Percentiles rank a stretch among this genome's conserved stretches.
phyloP scores from a whole-genome alignment of 2,329 filamentous ascomycete genomes.

The Hirsutella rhossiliensis region DNA sequence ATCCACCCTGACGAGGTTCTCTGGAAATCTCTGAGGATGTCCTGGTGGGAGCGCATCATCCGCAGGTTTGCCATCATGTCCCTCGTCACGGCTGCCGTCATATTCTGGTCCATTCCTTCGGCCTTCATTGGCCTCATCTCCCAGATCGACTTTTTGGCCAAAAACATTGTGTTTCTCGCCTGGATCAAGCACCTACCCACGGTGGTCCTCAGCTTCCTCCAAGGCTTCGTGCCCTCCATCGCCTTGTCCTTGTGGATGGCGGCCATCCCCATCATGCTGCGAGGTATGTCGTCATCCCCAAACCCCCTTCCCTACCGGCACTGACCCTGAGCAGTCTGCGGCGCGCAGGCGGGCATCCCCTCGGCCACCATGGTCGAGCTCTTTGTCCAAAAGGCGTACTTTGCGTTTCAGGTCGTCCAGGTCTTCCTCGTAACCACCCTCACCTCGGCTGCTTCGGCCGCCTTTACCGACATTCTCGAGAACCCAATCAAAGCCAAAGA shows the following conservation, averaged over 20 bases:
- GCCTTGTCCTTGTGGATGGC: conserved; percentile 76
- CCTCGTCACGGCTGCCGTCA: conserved; percentile 66
- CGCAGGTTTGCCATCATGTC: conserved; percentile 55
- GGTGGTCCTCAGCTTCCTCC: conserved; percentile 68
- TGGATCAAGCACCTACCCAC: conserved; percentile 62
- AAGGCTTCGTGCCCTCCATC: conserved; percentile 71
- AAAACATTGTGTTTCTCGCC: conserved; percentile 54
- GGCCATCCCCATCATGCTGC: conserved; percentile 70
- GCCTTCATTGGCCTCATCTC: conserved; percentile 76
- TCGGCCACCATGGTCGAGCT: conserved; percentile 72
- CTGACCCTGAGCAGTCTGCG: conserved; percentile 44
- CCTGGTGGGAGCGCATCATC: conserved; percentile 75
- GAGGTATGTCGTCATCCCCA: conserved; percentile 24
- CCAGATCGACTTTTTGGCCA: conserved; percentile 62
- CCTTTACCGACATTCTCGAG: conserved; percentile 48
- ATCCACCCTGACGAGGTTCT: conserved; percentile 73
- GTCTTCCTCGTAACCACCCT: conserved; percentile 84
- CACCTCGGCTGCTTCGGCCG: conserved; percentile 65
- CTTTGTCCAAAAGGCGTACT: conserved; percentile 85
- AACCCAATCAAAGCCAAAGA: conserved; percentile 49
- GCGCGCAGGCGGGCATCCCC: conserved; percentile 67
- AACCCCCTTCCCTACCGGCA: neutral
- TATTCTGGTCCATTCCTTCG: conserved; percentile 75
- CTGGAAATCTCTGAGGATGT: conserved; percentile 74
- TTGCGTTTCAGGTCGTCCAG: conserved; percentile 80